Evolutionary conservation across 306 rosid genomes (phyloP).

Genomic region (Dryas alaskensis): DNA sequence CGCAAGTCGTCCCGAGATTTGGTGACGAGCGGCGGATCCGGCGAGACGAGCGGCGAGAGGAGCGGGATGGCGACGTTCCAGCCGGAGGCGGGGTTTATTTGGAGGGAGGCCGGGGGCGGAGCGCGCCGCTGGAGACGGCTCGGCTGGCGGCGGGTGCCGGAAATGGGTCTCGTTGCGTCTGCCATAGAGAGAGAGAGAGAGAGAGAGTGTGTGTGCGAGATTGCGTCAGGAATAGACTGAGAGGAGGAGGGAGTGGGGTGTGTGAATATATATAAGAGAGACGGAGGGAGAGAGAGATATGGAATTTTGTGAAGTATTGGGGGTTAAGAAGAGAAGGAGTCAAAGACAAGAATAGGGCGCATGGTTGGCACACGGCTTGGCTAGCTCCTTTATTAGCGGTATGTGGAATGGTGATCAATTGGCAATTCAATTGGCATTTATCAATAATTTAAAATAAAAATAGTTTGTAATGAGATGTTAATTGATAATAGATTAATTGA

Average conservation of each 20-base stretch:
- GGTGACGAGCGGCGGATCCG: slow-evolving; percentile 34
- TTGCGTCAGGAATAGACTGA: too few relatives aligned
- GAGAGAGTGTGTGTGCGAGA: background rate
- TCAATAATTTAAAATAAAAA: too few relatives aligned
- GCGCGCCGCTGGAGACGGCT: slow-evolving; percentile 83
- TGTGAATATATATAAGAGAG: background rate
- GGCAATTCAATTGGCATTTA: too few relatives aligned
- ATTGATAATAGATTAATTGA: too few relatives aligned
- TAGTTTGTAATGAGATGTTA: too few relatives aligned
- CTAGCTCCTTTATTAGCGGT: background rate
- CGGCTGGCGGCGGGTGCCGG: slow-evolving; percentile 33
- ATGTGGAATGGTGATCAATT: background rate
- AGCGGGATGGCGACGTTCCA: slow-evolving; percentile 97
- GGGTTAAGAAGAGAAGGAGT: slow-evolving; percentile 8
- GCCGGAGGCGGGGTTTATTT: slow-evolving; percentile 48
- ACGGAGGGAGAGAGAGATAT: background rate
- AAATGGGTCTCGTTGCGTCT: slow-evolving; percentile 30
- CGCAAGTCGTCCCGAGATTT: slow-evolving; percentile 30
- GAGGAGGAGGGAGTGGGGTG: background rate
- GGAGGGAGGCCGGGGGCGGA: slow-evolving; percentile 75
- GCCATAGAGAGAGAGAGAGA: slow-evolving; percentile 44
- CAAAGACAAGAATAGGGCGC: background rate
- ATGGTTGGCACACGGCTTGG: slow-evolving; percentile 24
- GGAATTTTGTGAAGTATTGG: background rate
- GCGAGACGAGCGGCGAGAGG: slow-evolving; percentile 72